Evolutionary conservation across 805 yeast species (phyloP).

Genomic region (Cyberlindnera sargentensis): DNA sequence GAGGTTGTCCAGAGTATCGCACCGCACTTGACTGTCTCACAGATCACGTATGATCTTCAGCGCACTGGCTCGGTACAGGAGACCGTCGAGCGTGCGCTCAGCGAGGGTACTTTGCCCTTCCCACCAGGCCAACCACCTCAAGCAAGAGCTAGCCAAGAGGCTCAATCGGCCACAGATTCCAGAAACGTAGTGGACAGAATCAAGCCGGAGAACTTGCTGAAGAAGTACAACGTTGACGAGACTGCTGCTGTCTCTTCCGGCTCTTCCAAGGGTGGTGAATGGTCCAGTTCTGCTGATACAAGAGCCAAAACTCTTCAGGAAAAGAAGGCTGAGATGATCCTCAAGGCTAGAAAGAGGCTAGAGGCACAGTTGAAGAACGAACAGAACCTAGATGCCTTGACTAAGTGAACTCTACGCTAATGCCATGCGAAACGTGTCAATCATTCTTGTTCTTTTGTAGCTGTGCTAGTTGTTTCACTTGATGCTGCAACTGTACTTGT

Average conservation of each 20-base stretch:
- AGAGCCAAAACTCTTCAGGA: conserved; percentile 38
- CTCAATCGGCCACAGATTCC: conserved; percentile 10
- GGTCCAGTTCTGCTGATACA: conserved; percentile 38
- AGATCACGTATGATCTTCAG: conserved; percentile 67
- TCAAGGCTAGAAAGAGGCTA: conserved; percentile 55
- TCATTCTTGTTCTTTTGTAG: not conserved
- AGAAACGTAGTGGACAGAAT: conserved; percentile 19
- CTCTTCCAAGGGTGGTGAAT: conserved; percentile 20
- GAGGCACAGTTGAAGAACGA: conserved; percentile 26
- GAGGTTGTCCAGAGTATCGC: conserved; percentile 81
- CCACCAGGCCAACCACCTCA: conserved; percentile 36
- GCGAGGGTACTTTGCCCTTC: conserved; percentile 50
- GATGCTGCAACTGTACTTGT: not conserved
- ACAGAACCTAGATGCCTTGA: conserved; percentile 17
- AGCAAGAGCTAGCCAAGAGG: conserved; percentile 3
- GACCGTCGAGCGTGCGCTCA: conserved; percentile 68
- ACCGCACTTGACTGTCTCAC: conserved; percentile 61
- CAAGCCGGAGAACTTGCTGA: conserved; percentile 27
- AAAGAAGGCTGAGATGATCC: conserved; percentile 51
- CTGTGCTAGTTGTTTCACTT: not conserved
- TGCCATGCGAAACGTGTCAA: not conserved
- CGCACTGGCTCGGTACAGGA: conserved; percentile 73
- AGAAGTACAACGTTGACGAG: conserved; percentile 37
- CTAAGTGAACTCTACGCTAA: not conserved
- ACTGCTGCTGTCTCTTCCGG: not conserved